phyloP scores from a whole-genome alignment of 176 grass and related monocot species.

The Carex parvula region DNA sequence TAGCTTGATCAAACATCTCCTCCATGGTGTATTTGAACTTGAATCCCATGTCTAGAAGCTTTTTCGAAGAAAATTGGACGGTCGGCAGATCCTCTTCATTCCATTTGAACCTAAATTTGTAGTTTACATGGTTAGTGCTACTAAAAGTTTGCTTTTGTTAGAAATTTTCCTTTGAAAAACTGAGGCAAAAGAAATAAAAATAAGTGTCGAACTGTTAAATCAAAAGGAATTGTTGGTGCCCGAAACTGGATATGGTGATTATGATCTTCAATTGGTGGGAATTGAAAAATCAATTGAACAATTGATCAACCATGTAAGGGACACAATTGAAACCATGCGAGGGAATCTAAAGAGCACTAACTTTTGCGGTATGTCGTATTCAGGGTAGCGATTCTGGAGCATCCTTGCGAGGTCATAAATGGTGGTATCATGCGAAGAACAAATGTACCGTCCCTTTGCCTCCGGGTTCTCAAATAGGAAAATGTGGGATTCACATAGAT shows the following conservation, averaged over 20 bases:
- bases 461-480: constrained; percentile 73
- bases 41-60: constrained; percentile 65
- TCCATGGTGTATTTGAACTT: constrained; percentile 57
- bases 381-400: constrained; percentile 51
- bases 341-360: not conserved
- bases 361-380: constrained; percentile 49
- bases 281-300: not conserved
- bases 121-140: not conserved
- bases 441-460: constrained; percentile 67
- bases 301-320: not conserved
- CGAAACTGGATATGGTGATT: not conserved
- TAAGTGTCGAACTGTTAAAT: not conserved
- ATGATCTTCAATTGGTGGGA: not conserved
- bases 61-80: constrained; percentile 65
- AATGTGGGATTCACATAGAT: constrained; percentile 71
- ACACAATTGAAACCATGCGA: not conserved
- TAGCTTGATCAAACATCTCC: constrained; percentile 77
- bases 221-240: not conserved
- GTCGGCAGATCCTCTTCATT: constrained; percentile 33
- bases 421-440: constrained; percentile 73
- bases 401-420: constrained; percentile 73
- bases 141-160: not conserved
- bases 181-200: not conserved
- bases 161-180: not conserved
- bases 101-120: constrained; percentile 32